Conservation (phyloP, 805 yeast species). For the Candida nitratophila region DNA sequence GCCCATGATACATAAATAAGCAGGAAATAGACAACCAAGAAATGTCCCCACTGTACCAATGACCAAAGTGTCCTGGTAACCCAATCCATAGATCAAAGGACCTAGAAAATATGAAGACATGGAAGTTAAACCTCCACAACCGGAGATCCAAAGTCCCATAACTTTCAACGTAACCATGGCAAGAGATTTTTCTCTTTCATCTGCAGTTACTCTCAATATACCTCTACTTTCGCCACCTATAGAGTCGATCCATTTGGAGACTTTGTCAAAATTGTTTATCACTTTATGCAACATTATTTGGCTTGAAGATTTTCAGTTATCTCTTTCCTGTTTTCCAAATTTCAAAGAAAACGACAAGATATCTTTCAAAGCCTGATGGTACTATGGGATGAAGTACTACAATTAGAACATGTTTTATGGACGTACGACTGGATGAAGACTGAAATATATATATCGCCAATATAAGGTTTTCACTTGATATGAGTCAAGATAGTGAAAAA, state of each 20-base stretch:
- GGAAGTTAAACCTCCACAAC: conserved; percentile 82
- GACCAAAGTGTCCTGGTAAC: conserved; percentile 55
- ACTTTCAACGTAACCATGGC: conserved; percentile 32
- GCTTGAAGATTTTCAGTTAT: too few relatives aligned
- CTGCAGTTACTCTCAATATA: conserved; percentile 64
- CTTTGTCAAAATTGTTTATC: conserved; percentile 7
- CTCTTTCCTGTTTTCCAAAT: too few relatives aligned
- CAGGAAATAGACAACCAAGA: conserved; percentile 72
- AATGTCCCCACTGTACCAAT: conserved; percentile 58
- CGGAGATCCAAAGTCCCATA: conserved; percentile 75
- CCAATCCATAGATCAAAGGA: conserved; percentile 61
- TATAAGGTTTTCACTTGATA: too few relatives aligned
- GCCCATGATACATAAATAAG: conserved; percentile 81
- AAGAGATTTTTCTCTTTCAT: conserved; percentile 32
- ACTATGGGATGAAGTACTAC: too few relatives aligned
- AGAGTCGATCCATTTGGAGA: conserved; percentile 38
- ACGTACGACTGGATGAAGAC: too few relatives aligned
- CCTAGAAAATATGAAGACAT: conserved; percentile 81
- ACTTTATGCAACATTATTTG: too few relatives aligned
- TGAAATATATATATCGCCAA: too few relatives aligned
- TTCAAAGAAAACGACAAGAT: too few relatives aligned
- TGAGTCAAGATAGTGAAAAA: too few relatives aligned
- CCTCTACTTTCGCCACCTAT: conserved; percentile 71
- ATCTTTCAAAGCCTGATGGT: too few relatives aligned
- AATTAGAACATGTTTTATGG: too few relatives aligned